These are phyloP conservation scores for Magnaporthiopsis incrustans DNA, from an alignment of 2,329 filamentous ascomycete species.

Conservation along the genomic window DNA sequence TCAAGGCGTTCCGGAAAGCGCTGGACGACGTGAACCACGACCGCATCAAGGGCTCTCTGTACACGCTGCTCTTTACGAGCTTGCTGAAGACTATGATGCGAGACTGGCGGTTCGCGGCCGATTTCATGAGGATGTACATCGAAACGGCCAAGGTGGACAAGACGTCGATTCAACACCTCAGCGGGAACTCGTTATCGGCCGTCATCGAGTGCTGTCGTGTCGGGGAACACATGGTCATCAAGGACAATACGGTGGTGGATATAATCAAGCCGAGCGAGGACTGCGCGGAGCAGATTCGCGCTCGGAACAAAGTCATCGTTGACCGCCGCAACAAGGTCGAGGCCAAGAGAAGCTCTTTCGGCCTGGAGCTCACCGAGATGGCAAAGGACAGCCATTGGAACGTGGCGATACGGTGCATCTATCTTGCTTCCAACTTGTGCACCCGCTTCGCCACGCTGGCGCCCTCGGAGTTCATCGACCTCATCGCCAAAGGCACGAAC, in stretches of 20 bases:
- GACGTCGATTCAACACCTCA: conserved; percentile 85
- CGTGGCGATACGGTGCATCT: conserved; percentile 79
- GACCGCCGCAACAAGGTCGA: conserved; percentile 73
- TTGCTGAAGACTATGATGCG: conserved; percentile 78
- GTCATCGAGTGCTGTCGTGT: conserved; percentile 41
- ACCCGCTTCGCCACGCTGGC: conserved; percentile 87
- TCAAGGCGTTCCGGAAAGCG: conserved; percentile 70
- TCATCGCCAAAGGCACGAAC: conserved; percentile 75
- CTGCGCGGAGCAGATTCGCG: conserved; percentile 51
- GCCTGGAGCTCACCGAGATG: conserved; percentile 70
- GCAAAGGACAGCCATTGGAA: conserved; percentile 89
- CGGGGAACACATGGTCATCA: conserved; percentile 76
- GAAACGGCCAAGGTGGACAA: conserved; percentile 86
- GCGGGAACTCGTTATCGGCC: conserved; percentile 38
- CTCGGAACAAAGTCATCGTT: conserved; percentile 66
- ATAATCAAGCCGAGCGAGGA: conserved; percentile 63
- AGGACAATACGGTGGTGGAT: conserved; percentile 63
- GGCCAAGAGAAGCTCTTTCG: conserved; percentile 70
- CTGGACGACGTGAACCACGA: conserved; percentile 76
- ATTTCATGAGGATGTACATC: conserved; percentile 85
- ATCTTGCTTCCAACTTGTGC: conserved; percentile 84
- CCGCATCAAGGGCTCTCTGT: conserved; percentile 90
- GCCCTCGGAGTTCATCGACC: conserved; percentile 70
- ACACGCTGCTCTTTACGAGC: conserved; percentile 81
- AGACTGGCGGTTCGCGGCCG: conserved; percentile 91